phyloP scores from a whole-genome alignment of 23 red algal genomes.

The Pyropia yezoensis region DNA sequence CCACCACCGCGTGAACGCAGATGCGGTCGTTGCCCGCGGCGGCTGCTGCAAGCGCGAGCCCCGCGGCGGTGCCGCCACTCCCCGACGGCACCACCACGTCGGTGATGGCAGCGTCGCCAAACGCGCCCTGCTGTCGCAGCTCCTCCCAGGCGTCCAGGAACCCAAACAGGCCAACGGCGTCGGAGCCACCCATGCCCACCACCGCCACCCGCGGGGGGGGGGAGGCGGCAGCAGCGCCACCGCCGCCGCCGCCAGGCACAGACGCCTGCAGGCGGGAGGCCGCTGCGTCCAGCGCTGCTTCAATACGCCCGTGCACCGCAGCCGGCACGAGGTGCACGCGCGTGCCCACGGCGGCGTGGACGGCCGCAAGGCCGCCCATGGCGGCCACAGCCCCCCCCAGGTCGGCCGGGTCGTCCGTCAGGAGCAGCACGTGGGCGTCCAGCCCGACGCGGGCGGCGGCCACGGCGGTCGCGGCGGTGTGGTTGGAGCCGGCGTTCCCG shows the following conservation, averaged over 20 bases:
- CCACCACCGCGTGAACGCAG: constrained; percentile 29
- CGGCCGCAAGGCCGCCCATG: constrained; percentile 30
- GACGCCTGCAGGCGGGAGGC: constrained; percentile 4
- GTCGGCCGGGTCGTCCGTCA: constrained; percentile 8
- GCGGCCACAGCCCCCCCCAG: not conserved
- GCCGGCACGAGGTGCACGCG: constrained; percentile 40
- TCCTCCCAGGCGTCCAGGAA: constrained; percentile 53
- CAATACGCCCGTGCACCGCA: no score
- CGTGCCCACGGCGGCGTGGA: constrained; percentile 42
- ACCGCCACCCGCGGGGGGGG: constrained; percentile 3
- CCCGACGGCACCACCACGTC: constrained; percentile 53
- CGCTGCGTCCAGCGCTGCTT: not conserved
- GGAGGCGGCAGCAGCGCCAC: no score
- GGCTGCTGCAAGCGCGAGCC: constrained; percentile 53
- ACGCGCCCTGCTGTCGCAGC: constrained; percentile 20
- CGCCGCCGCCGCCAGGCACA: constrained; percentile 2
- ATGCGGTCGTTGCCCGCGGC: constrained; percentile 11
- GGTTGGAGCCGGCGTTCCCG: constrained; percentile 42
- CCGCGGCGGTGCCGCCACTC: constrained; percentile 60
- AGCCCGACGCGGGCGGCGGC: constrained; percentile 35
- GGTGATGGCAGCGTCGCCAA: constrained; percentile 1
- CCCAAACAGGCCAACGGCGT: constrained; percentile 58
- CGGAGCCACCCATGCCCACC: constrained; percentile 62
- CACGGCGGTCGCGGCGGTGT: constrained; percentile 46
- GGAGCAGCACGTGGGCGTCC: constrained; percentile 46